Evolutionary conservation across 164 flowering plant genomes (phyloP).

Genomic region (Brasenia schreberi): DNA sequence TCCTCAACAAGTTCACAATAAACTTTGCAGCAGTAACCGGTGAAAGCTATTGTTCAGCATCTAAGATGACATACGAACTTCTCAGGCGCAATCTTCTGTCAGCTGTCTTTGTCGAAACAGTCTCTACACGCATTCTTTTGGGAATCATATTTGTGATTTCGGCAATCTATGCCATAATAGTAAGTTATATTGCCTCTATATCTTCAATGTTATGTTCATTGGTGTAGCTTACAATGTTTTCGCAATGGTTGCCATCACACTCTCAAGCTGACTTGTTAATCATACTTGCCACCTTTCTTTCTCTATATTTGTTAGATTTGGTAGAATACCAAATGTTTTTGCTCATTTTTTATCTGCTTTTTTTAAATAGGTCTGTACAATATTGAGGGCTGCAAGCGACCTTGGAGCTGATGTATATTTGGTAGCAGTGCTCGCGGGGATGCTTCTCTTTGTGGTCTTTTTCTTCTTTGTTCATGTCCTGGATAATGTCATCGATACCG

Average conservation of each 20-base stretch:
- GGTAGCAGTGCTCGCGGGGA: constrained; percentile 53
- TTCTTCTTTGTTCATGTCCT: constrained; percentile 68
- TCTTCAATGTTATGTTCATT: background rate
- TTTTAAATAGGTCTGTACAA: constrained; percentile 49
- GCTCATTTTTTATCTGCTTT: background rate
- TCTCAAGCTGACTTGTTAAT: too few species aligned
- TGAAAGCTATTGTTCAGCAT: constrained; percentile 42
- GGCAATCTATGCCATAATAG: constrained; percentile 42
- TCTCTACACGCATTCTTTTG: constrained; percentile 40
- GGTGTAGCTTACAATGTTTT: too few species aligned
- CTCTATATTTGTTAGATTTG: background rate
- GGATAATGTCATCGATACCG: constrained; percentile 74
- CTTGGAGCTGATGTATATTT: constrained; percentile 51
- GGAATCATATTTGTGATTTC: constrained; percentile 44
- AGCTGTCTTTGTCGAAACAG: constrained; percentile 52
- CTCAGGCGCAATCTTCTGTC: constrained; percentile 52
- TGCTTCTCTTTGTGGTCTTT: constrained; percentile 41
- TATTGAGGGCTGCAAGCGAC: constrained; percentile 37
- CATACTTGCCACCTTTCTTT: too few species aligned
- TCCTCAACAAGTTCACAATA: constrained; percentile 54
- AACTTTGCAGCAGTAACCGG: constrained; percentile 60
- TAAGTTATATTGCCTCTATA: constrained; percentile 12
- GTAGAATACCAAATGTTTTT: background rate
- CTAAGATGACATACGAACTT: constrained; percentile 57
- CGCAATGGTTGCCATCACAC: too few species aligned